Evolutionary conservation across 306 rosid genomes (phyloP).

Genomic region (Lathyrus oleraceus): DNA sequence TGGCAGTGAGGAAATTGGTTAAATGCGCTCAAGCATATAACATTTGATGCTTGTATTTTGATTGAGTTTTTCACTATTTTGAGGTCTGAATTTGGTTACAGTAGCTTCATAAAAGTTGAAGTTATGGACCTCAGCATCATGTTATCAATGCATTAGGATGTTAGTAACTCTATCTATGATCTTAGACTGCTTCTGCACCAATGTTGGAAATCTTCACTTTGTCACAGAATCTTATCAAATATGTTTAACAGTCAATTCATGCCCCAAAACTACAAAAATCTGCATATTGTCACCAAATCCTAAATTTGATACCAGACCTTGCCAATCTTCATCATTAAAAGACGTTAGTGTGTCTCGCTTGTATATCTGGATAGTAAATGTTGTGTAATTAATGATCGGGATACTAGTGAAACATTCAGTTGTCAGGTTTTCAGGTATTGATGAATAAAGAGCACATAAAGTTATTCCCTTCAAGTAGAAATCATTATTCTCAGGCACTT

Average conservation of each 20-base stretch:
- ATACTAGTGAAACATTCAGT: neutral
- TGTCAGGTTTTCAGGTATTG: neutral
- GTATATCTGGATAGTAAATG: conserved; percentile 8
- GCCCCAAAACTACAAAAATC: conserved; percentile 1
- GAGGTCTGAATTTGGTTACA: too few species aligned
- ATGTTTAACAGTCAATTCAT: neutral
- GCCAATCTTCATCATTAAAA: conserved; percentile 32
- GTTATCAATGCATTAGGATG: too few species aligned
- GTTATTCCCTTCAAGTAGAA: conserved; percentile 8
- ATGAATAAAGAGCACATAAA: conserved; percentile 18
- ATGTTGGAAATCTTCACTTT: too few species aligned
- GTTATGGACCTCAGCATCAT: too few species aligned
- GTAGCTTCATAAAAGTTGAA: too few species aligned
- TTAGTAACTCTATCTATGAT: too few species aligned
- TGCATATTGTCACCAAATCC: conserved; percentile 14
- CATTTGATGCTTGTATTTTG: too few species aligned
- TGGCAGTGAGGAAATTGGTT: too few species aligned
- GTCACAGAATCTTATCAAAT: too few species aligned
- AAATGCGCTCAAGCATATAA: too few species aligned
- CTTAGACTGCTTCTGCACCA: too few species aligned
- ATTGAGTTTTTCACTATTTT: too few species aligned
- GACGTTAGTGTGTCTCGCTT: conserved; percentile 14
- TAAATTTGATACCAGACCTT: neutral
- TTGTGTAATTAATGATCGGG: conserved; percentile 27
- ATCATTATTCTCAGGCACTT: conserved; percentile 2